These are phyloP conservation scores for Salvia rosmarinus DNA, from an alignment of 257 asterid genomes.

Conservation along the genomic window DNA sequence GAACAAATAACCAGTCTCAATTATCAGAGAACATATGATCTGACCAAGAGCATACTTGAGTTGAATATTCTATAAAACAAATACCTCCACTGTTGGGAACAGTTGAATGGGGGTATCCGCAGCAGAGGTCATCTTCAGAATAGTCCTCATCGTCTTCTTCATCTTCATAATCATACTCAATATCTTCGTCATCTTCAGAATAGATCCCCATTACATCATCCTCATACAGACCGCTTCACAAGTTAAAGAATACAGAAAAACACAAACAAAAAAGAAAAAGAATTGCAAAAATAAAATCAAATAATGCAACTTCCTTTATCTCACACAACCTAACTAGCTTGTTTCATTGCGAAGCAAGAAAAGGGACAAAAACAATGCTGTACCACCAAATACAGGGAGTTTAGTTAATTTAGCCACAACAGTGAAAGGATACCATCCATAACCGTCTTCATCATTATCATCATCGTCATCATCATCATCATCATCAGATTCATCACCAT, in stretches of 20 bases:
- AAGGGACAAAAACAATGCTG: not conserved
- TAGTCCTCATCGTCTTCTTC: conserved; percentile 51
- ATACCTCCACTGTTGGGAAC: conserved; percentile 80
- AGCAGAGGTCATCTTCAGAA: conserved; percentile 55
- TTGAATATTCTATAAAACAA: conserved; percentile 2
- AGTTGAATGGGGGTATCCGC: conserved; percentile 53
- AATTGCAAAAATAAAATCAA: not conserved
- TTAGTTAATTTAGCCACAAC: conserved; percentile 4
- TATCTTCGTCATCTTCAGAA: conserved; percentile 56
- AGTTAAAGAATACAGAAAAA: conserved; percentile 51
- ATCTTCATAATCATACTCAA: conserved; percentile 24
- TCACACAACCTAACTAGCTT: conserved; percentile 11
- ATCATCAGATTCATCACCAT: conserved; percentile 41
- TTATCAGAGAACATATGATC: not conserved
- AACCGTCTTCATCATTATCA: conserved; percentile 41
- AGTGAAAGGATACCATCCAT: conserved; percentile 65
- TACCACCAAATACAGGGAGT: not conserved
- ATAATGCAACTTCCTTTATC: not conserved
- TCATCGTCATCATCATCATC: conserved; percentile 51
- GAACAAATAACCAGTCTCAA: not conserved
- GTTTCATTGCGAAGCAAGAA: not conserved
- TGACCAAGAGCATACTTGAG: not conserved
- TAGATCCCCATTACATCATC: conserved; percentile 45
- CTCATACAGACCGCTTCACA: conserved; percentile 55
- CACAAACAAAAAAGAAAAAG: not conserved